Evolutionary conservation across 345 rosid species (phyloP).

Genomic region (Eucalyptus pauciflora): DNA sequence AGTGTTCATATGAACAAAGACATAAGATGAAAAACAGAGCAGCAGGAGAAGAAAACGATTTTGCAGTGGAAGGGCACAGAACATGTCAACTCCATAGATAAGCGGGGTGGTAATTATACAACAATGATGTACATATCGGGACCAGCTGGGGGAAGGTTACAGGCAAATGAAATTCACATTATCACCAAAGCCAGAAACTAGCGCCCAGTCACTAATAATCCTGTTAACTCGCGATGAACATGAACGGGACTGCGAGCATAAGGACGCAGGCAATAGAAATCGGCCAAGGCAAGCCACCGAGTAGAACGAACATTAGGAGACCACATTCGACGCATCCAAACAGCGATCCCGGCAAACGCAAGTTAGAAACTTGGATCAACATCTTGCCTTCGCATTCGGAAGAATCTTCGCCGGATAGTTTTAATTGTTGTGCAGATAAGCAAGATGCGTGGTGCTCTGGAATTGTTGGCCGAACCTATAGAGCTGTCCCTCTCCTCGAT

Average conservation of each 20-base stretch:
- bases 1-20: background rate
- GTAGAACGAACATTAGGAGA: background rate
- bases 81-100: background rate
- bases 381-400: background rate
- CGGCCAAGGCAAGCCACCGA: background rate
- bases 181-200: background rate
- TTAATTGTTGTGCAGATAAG: background rate
- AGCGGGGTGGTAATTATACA: background rate
- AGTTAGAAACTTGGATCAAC: background rate
- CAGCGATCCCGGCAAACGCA: background rate
- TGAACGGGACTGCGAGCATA: background rate
- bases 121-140: background rate
- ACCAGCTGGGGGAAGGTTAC: background rate
- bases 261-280: background rate
- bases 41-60: background rate
- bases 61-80: background rate
- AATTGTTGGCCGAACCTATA: background rate
- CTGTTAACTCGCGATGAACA: background rate
- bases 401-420: background rate
- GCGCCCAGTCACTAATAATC: background rate
- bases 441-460: background rate
- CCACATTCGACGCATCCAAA: background rate
- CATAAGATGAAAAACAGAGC: background rate
- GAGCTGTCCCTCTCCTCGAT: background rate
- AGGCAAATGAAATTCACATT: background rate